Conservation (phyloP, 495 filamentous ascomycete genomes). For the Thozetella sp. region DNA sequence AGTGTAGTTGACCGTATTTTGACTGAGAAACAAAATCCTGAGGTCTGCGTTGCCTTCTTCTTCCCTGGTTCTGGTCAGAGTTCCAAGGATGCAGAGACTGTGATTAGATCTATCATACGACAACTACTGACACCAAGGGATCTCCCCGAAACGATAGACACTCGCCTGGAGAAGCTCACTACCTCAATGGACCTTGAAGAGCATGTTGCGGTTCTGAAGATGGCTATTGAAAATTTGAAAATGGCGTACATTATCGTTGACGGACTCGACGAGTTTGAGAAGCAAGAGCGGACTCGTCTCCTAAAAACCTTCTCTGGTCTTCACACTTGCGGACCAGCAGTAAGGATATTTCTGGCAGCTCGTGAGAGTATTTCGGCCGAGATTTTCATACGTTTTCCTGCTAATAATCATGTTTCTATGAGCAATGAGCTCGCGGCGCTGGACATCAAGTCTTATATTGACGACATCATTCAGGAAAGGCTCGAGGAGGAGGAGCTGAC, state of each 20-base stretch:
- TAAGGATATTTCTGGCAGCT: neutral
- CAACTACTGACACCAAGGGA: neutral
- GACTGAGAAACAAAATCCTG: slow-evolving; percentile 18
- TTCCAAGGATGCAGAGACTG: neutral
- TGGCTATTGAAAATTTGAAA: neutral
- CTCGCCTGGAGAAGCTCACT: neutral
- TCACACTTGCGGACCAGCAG: neutral
- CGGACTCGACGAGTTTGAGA: neutral
- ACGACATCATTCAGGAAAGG: neutral
- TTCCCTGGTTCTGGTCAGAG: slow-evolving; percentile 4
- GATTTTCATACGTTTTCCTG: neutral
- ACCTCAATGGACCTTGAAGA: neutral
- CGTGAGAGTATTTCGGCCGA: neutral
- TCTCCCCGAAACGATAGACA: neutral
- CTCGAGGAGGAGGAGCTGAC: neutral
- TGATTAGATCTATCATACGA: neutral
- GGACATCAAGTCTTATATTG: neutral
- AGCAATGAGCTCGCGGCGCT: neutral
- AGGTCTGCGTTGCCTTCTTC: slow-evolving; percentile 1
- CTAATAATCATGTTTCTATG: neutral
- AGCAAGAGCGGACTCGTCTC: neutral
- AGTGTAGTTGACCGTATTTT: slow-evolving; percentile 14
- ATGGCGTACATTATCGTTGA: neutral
- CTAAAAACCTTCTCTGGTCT: neutral
- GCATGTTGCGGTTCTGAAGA: neutral